These are phyloP conservation scores for Fraxinus nigra DNA, from an alignment of 305 asterid species.

Conservation along the genomic window DNA sequence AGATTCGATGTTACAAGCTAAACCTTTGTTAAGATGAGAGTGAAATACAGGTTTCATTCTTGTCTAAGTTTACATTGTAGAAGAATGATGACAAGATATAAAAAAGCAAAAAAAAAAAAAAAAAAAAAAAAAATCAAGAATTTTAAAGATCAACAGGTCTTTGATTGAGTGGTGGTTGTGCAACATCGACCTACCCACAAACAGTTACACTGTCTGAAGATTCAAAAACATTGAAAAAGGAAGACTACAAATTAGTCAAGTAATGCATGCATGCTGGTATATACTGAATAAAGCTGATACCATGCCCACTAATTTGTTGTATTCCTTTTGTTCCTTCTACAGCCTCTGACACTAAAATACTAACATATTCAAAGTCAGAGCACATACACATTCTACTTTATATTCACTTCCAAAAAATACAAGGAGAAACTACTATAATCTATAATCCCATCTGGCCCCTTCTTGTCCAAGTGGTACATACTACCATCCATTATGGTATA, in stretches of 20 bases:
- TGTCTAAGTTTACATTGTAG: background rate
- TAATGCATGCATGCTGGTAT: constrained; percentile 24
- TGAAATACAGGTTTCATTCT: background rate
- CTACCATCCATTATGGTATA: constrained; percentile 24
- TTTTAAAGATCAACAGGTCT: background rate
- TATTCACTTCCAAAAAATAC: constrained; percentile 31
- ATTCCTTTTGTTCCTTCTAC: constrained; percentile 35
- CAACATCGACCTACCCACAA: constrained; percentile 5
- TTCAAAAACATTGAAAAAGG: background rate
- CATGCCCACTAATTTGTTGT: constrained; percentile 25
- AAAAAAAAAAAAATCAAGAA: background rate
- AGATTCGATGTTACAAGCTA: background rate
- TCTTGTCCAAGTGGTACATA: constrained; percentile 6
- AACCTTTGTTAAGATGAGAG: background rate
- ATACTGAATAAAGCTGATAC: constrained; percentile 36
- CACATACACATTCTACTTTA: background rate
- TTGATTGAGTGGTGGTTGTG: background rate
- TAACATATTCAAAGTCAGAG: background rate
- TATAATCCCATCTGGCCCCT: background rate
- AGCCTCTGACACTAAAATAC: constrained; percentile 1
- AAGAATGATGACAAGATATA: background rate
- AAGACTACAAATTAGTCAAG: background rate
- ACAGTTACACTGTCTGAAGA: background rate
- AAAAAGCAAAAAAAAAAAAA: background rate
- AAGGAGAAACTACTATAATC: constrained; percentile 19